Percentiles rank a stretch among this genome's conserved stretches.
phyloP scores from a whole-genome alignment of 306 rosid species.

The Aeschynomene evenia region DNA sequence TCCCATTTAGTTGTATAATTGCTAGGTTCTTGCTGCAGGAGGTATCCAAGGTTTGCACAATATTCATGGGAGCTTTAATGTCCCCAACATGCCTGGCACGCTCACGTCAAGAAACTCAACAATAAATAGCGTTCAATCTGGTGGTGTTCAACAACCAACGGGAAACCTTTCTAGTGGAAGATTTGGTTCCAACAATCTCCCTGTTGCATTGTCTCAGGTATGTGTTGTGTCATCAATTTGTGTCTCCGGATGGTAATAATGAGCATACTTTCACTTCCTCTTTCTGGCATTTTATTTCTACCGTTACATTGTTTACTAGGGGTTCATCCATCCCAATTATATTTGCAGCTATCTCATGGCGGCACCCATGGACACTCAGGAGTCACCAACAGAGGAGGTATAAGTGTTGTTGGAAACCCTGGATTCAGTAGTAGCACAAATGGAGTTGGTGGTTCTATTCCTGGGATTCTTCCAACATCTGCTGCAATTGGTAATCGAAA shows the following conservation, averaged over 20 bases:
- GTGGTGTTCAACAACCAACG: slow-evolving; percentile 89
- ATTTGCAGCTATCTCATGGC: slow-evolving; percentile 85
- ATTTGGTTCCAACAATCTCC: slow-evolving; percentile 80
- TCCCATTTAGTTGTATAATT: slow-evolving; percentile 41
- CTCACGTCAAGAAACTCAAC: slow-evolving; percentile 78
- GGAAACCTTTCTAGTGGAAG: slow-evolving; percentile 89
- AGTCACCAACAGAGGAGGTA: slow-evolving; percentile 94
- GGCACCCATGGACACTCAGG: slow-evolving; percentile 86
- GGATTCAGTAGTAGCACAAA: slow-evolving; percentile 94
- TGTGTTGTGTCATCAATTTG: slow-evolving; percentile 7
- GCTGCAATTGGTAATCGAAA: slow-evolving; percentile 92
- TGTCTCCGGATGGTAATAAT: not conserved
- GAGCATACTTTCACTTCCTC: not conserved
- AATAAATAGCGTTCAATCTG: slow-evolving; percentile 73
- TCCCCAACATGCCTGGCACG: slow-evolving; percentile 79
- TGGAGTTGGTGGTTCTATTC: slow-evolving; percentile 97
- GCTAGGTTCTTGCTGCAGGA: slow-evolving; percentile 57
- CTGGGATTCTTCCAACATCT: slow-evolving; percentile 95
- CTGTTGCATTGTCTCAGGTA: slow-evolving; percentile 93
- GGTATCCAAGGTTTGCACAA: slow-evolving; percentile 79
- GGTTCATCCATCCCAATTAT: slow-evolving; percentile 13
- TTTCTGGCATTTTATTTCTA: slow-evolving; percentile 25
- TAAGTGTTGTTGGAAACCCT: slow-evolving; percentile 91
- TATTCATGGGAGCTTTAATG: slow-evolving; percentile 85
- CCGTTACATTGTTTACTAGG: not conserved